phyloP scores from a whole-genome alignment of 2,329 filamentous ascomycete genomes.

The Penicillium janthinellum region DNA sequence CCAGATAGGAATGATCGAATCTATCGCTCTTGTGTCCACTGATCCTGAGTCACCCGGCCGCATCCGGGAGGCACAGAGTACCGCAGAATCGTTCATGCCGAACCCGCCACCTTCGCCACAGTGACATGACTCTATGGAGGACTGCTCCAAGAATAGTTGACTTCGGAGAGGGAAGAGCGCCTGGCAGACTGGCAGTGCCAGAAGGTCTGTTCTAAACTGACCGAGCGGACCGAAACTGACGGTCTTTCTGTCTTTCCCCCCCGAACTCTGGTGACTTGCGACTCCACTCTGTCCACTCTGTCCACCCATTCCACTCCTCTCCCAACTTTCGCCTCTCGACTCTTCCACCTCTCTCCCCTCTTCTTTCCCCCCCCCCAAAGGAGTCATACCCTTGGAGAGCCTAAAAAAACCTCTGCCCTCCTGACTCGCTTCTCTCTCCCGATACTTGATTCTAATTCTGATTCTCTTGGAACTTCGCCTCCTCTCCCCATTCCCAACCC shows the following conservation, averaged over 20 bases:
- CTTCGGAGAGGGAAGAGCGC: too few species aligned
- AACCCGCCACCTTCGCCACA: constrained; percentile 7
- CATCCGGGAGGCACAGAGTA: neutral
- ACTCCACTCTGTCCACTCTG: constrained; percentile 1
- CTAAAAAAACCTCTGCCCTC: constrained; percentile 14
- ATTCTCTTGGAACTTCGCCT: neutral
- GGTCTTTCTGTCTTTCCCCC: neutral
- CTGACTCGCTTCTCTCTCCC: constrained; percentile 9
- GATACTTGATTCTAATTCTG: neutral
- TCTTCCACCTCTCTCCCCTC: constrained; percentile 10
- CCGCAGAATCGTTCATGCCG: neutral
- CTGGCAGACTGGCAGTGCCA: too few species aligned
- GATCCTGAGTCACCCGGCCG: constrained; percentile 1
- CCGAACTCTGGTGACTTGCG: neutral
- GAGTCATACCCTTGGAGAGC: constrained; percentile 19
- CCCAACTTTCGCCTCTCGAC: constrained; percentile 8
- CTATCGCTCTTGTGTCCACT: too few species aligned
- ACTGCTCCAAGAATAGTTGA: too few species aligned
- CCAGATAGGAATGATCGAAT: neutral
- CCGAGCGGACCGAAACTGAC: neutral
- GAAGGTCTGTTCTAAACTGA: neutral
- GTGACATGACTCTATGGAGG: neutral
- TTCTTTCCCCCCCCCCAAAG: constrained; percentile 17
- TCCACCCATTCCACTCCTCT: neutral
- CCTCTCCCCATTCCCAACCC: neutral